These are phyloP conservation scores for Spizellomyces punctatus DNA, from an alignment of 192 early-diverging fungal species.

Conservation along the genomic window DNA sequence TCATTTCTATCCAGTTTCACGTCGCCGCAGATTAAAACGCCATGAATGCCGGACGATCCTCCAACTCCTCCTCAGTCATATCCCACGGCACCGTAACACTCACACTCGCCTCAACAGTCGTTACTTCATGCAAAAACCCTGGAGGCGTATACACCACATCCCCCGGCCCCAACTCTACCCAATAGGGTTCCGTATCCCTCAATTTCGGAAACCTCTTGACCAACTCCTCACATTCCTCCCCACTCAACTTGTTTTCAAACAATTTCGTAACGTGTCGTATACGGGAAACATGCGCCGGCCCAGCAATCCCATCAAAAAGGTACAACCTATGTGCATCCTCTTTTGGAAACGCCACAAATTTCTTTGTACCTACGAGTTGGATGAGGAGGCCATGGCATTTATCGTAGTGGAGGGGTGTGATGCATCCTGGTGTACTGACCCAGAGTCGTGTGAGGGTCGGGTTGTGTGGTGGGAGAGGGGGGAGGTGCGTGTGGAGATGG, in stretches of 20 bases:
- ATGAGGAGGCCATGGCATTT: constrained; percentile 54
- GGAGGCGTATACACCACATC: constrained; percentile 59
- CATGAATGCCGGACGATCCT: constrained; percentile 50
- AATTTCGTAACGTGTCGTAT: constrained; percentile 40
- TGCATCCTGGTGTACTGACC: constrained; percentile 43
- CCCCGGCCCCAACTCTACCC: constrained; percentile 49
- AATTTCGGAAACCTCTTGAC: constrained; percentile 47
- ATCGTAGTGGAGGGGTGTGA: constrained; percentile 59
- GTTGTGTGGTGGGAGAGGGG: background rate
- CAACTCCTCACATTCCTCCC: background rate
- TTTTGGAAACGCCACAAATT: constrained; percentile 49
- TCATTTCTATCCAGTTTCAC: too few species aligned
- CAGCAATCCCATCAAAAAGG: constrained; percentile 45
- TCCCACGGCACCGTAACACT: constrained; percentile 58
- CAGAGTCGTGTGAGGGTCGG: constrained; percentile 47
- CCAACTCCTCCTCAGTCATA: constrained; percentile 45
- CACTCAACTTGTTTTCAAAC: constrained; percentile 7
- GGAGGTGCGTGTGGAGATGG: background rate
- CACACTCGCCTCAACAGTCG: constrained; percentile 45
- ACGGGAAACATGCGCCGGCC: constrained; percentile 51
- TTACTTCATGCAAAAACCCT: constrained; percentile 59
- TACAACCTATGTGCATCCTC: constrained; percentile 48
- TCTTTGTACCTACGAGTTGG: constrained; percentile 49
- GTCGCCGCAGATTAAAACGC: constrained; percentile 33
- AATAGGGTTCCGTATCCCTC: constrained; percentile 35